Evolutionary conservation across 495 filamentous ascomycete species (phyloP).

Genomic region (Emericellopsis terricola): DNA sequence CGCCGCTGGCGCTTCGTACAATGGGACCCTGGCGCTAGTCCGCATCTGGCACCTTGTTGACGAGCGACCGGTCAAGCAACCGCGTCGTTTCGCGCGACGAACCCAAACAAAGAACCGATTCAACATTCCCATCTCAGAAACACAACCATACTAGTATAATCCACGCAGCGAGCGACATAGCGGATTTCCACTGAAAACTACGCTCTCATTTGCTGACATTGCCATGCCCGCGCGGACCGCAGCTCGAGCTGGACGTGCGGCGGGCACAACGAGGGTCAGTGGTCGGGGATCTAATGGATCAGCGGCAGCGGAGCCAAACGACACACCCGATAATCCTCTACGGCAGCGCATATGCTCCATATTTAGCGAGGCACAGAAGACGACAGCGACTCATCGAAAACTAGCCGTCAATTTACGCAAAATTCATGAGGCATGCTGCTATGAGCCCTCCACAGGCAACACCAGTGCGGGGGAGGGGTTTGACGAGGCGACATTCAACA

Average conservation of each 20-base stretch:
- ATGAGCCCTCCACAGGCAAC: constrained; percentile 42
- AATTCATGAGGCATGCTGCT: constrained; percentile 75
- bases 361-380: constrained; percentile 76
- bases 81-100: too few relatives aligned
- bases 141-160: too few relatives aligned
- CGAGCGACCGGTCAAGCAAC: too few relatives aligned
- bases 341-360: constrained; percentile 60
- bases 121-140: too few relatives aligned
- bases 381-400: constrained; percentile 77
- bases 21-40: too few relatives aligned
- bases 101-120: too few relatives aligned
- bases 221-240: constrained; percentile 1
- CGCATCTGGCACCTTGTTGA: too few relatives aligned
- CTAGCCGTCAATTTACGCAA: constrained; percentile 71
- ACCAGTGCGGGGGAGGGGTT: constrained; percentile 36
- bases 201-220: too few relatives aligned
- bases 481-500: constrained; percentile 71
- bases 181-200: too few relatives aligned
- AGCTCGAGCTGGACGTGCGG: background rate
- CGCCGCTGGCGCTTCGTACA: constrained; percentile 1
- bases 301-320: constrained; percentile 15
- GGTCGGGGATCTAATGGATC: background rate
- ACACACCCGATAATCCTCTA: constrained; percentile 50
- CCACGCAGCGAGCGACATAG: too few relatives aligned
- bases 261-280: background rate